Conservation (phyloP, 2,329 filamentous ascomycete species). For the Beauveria varroae region DNA sequence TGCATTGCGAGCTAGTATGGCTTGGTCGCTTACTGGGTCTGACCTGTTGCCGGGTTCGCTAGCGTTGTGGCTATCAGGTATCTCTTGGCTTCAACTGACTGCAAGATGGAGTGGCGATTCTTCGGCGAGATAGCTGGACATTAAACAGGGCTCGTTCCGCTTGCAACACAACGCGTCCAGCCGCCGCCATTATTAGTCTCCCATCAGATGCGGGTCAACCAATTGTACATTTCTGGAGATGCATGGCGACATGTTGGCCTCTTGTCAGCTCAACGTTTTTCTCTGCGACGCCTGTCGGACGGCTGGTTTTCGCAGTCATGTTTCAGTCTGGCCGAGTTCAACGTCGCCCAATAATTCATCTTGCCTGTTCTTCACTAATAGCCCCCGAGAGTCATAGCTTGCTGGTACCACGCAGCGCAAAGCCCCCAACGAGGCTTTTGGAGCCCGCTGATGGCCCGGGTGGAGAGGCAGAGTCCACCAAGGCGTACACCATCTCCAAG, state of each 20-base stretch:
- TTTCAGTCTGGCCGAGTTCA: too few relatives aligned
- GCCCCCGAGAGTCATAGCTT: neutral
- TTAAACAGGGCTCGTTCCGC: too few relatives aligned
- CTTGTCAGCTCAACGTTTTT: neutral
- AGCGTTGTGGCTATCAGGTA: neutral
- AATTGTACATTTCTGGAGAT: slow-evolving; percentile 5
- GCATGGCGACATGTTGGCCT: slow-evolving; percentile 1
- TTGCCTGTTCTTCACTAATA: neutral
- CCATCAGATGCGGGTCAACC: neutral
- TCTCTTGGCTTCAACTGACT: neutral
- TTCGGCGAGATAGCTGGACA: neutral
- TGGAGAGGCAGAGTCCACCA: neutral
- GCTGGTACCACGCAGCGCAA: neutral
- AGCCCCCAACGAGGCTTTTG: neutral
- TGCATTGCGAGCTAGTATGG: neutral
- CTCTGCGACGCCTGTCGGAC: too few relatives aligned
- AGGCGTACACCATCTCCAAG: neutral
- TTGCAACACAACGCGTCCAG: neutral
- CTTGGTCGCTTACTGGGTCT: neutral
- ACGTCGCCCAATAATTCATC: neutral
- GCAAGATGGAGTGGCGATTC: neutral
- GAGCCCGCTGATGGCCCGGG: neutral
- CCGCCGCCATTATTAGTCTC: neutral
- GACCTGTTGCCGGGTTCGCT: neutral
- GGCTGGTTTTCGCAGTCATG: too few relatives aligned